Percentiles rank a stretch among this genome's conserved stretches.
Evolutionary conservation across 805 yeast species (phyloP).

Genomic region (Tanozyma kutaoensis): DNA sequence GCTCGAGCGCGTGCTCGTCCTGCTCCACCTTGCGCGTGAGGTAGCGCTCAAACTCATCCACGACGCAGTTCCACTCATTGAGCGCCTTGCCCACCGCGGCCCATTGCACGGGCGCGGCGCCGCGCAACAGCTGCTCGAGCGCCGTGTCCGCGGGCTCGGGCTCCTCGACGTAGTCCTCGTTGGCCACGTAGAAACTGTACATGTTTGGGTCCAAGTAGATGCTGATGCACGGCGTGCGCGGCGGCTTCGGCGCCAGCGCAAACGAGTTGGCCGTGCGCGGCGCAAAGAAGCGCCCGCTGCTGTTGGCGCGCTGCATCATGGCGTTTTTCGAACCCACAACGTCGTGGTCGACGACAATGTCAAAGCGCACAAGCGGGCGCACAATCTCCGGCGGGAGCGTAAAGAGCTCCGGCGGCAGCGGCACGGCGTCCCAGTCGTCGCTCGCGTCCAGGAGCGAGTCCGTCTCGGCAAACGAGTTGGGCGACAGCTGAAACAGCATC

Average conservation of each 20-base stretch:
- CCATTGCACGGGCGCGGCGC: slow-evolving; percentile 1
- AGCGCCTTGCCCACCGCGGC: slow-evolving; percentile 29
- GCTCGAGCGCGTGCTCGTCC: slow-evolving; percentile 1
- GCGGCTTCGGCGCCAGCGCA: slow-evolving; percentile 5
- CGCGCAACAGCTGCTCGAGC: slow-evolving; percentile 1
- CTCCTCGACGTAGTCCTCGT: slow-evolving; percentile 6
- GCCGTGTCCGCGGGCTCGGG: slow-evolving; percentile 5
- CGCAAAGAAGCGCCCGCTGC: slow-evolving; percentile 1
- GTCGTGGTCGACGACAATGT: slow-evolving; percentile 29
- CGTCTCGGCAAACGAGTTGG: slow-evolving; percentile 23
- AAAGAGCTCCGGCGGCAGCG: slow-evolving; percentile 31
- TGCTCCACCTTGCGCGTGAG: slow-evolving; percentile 14
- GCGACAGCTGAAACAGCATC: slow-evolving; percentile 21
- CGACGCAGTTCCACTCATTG: slow-evolving; percentile 36
- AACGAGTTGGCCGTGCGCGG: slow-evolving; percentile 1
- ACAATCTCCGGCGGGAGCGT: slow-evolving; percentile 30
- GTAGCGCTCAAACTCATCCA: slow-evolving; percentile 33
- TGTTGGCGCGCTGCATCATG: slow-evolving; percentile 6
- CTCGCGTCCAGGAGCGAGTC: too few relatives aligned
- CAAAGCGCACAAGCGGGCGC: slow-evolving; percentile 34
- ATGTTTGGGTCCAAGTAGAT: slow-evolving; percentile 12
- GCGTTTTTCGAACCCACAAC: slow-evolving; percentile 15
- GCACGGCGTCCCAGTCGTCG: too few relatives aligned
- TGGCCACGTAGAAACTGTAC: slow-evolving; percentile 16
- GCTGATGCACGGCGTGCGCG: slow-evolving; percentile 5